These are phyloP conservation scores for Licmophora abbreviata DNA, from an alignment of 108 stramenopile genomes.

Conservation along the genomic window DNA sequence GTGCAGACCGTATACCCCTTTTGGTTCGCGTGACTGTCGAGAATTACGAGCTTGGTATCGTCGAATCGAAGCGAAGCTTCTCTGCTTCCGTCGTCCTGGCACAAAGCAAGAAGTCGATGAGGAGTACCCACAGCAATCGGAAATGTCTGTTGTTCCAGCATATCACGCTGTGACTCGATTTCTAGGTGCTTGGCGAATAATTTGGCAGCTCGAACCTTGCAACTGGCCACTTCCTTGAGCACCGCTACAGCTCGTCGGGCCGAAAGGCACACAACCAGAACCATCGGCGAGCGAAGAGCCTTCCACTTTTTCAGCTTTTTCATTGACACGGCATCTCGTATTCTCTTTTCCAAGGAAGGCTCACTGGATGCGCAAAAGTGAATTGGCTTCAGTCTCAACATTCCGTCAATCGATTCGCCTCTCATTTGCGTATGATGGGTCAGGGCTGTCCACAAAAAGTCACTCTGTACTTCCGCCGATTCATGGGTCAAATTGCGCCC, in stretches of 20 bases:
- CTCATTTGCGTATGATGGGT: slow-evolving; percentile 5
- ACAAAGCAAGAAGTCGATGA: slow-evolving; percentile 50
- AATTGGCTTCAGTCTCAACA: slow-evolving; percentile 1
- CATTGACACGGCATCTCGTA: slow-evolving; percentile 10
- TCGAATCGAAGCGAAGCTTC: slow-evolving; percentile 45
- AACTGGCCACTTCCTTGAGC: slow-evolving; percentile 50
- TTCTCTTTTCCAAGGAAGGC: slow-evolving; percentile 1
- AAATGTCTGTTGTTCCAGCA: slow-evolving; percentile 32
- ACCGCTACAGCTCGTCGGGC: slow-evolving; percentile 71
- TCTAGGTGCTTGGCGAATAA: slow-evolving; percentile 77
- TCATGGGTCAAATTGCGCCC: slow-evolving; percentile 32
- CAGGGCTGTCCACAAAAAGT: slow-evolving; percentile 12
- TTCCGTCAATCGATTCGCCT: neutral
- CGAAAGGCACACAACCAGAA: slow-evolving; percentile 61
- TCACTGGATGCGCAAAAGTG: slow-evolving; percentile 15
- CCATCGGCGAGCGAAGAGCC: slow-evolving; percentile 41
- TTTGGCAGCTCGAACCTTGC: slow-evolving; percentile 65
- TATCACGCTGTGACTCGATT: slow-evolving; percentile 48
- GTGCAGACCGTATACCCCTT: slow-evolving; percentile 74
- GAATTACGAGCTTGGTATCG: slow-evolving; percentile 43
- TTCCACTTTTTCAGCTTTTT: slow-evolving; percentile 71
- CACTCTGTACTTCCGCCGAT: slow-evolving; percentile 13
- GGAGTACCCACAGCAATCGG: slow-evolving; percentile 77
- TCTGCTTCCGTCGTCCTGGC: slow-evolving; percentile 10
- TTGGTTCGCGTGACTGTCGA: slow-evolving; percentile 52